phyloP scores from a whole-genome alignment of 164 flowering plant genomes.

The Kingdonia uniflora region DNA sequence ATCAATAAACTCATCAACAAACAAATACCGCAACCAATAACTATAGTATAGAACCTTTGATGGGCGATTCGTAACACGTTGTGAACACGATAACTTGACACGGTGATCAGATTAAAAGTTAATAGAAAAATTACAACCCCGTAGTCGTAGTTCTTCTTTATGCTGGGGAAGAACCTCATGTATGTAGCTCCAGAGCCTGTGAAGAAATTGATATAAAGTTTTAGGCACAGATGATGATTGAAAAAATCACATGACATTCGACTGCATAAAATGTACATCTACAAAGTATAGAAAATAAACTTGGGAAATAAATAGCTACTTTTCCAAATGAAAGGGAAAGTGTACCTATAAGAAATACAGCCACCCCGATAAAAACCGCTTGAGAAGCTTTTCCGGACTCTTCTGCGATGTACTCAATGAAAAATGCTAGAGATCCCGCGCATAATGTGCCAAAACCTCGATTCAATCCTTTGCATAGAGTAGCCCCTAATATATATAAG shows the following conservation, averaged over 20 bases:
- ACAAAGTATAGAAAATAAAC: too few species aligned
- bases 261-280: too few species aligned
- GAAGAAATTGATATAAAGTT: background rate
- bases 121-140: slow-evolving; percentile 80
- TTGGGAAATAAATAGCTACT: too few species aligned
- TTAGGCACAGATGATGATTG: too few species aligned
- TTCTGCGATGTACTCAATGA: slow-evolving; percentile 56
- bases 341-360: slow-evolving; percentile 67
- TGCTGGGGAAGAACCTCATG: slow-evolving; percentile 62
- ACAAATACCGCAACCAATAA: slow-evolving; percentile 77
- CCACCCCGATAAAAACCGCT: slow-evolving; percentile 59
- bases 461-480: slow-evolving; percentile 80
- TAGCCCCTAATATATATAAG: slow-evolving; percentile 52
- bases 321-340: too few species aligned
- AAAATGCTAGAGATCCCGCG: slow-evolving; percentile 71
- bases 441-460: slow-evolving; percentile 80
- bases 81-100: slow-evolving; percentile 64
- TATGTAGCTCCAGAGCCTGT: slow-evolving; percentile 41
- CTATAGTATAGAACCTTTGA: slow-evolving; percentile 60
- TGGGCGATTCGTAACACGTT: slow-evolving; percentile 63
- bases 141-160: slow-evolving; percentile 86
- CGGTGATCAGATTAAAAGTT: slow-evolving; percentile 81
- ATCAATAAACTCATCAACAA: slow-evolving; percentile 69
- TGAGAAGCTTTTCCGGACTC: slow-evolving; percentile 34
- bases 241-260: too few species aligned